These are phyloP conservation scores for Tylopilus felleus DNA, from an alignment of 768 basidiomycete species.

Conservation along the genomic window DNA sequence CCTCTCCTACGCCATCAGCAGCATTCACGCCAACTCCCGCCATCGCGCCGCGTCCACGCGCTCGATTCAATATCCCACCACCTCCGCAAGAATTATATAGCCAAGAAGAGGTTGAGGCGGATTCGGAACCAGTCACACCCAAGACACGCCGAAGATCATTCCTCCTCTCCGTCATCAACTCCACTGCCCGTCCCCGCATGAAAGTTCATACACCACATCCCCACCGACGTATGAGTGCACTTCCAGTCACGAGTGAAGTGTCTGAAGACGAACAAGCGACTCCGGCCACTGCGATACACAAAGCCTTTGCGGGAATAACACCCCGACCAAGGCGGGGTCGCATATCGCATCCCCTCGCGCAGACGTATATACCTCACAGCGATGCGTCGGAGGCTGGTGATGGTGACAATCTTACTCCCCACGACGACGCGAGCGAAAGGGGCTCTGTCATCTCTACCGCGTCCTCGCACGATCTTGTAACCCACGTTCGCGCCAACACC, in stretches of 20 bases:
- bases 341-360: slow-evolving; percentile 68
- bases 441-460: slow-evolving; percentile 77
- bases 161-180: slow-evolving; percentile 80
- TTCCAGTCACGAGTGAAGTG: slow-evolving; percentile 47
- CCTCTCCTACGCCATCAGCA: slow-evolving; percentile 54
- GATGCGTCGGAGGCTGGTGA: slow-evolving; percentile 30
- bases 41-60: slow-evolving; percentile 55
- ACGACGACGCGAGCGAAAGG: slow-evolving; percentile 51
- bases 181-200: slow-evolving; percentile 69
- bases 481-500: slow-evolving; percentile 74
- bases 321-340: slow-evolving; percentile 52
- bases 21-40: slow-evolving; percentile 71
- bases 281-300: slow-evolving; percentile 38
- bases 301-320: slow-evolving; percentile 62
- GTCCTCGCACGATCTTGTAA: slow-evolving; percentile 85
- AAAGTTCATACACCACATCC: slow-evolving; percentile 46
- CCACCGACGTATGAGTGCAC: slow-evolving; percentile 52
- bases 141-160: slow-evolving; percentile 74
- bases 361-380: slow-evolving; percentile 40
- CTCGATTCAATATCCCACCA: slow-evolving; percentile 56
- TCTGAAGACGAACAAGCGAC: slow-evolving; percentile 32
- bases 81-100: slow-evolving; percentile 40
- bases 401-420: slow-evolving; percentile 17
- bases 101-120: slow-evolving; percentile 30
- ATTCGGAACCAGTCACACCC: slow-evolving; percentile 60